Evolutionary conservation across 257 asterid species (phyloP).

Genomic region (Perilla frutescens): DNA sequence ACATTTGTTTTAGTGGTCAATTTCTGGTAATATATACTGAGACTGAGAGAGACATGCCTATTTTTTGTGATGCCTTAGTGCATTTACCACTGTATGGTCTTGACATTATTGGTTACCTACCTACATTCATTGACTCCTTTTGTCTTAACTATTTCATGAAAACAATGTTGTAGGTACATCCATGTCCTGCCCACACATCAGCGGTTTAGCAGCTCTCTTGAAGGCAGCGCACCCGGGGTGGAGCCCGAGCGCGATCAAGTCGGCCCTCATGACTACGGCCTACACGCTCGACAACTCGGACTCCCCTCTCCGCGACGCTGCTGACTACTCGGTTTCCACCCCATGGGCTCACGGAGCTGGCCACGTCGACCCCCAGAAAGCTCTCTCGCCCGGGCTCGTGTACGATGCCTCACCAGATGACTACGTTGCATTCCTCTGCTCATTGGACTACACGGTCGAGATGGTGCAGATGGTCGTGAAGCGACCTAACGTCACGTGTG

Average conservation of each 20-base stretch:
- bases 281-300: slow-evolving; percentile 54
- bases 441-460: slow-evolving; percentile 53
- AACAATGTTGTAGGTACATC: slow-evolving; percentile 52
- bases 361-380: slow-evolving; percentile 65
- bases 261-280: slow-evolving; percentile 73
- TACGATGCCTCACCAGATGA: slow-evolving; percentile 56
- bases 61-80: neutral
- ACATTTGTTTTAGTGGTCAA: slow-evolving; percentile 27
- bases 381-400: slow-evolving; percentile 63
- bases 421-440: slow-evolving; percentile 62
- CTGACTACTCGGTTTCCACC: slow-evolving; percentile 50
- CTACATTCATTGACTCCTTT: slow-evolving; percentile 4
- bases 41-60: neutral
- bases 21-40: neutral
- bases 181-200: slow-evolving; percentile 49
- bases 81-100: neutral
- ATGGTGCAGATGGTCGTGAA: slow-evolving; percentile 55
- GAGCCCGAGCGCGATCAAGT: slow-evolving; percentile 72
- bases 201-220: neutral
- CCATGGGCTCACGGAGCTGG: slow-evolving; percentile 68
- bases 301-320: slow-evolving; percentile 55
- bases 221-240: slow-evolving; percentile 65
- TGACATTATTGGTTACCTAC: neutral
- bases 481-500: slow-evolving; percentile 63
- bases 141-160: neutral